Evolutionary conservation across 257 asterid species (phyloP), one percentile per base, ranked within the genome.

Genomic region (Capsicum pubescens): DNA sequence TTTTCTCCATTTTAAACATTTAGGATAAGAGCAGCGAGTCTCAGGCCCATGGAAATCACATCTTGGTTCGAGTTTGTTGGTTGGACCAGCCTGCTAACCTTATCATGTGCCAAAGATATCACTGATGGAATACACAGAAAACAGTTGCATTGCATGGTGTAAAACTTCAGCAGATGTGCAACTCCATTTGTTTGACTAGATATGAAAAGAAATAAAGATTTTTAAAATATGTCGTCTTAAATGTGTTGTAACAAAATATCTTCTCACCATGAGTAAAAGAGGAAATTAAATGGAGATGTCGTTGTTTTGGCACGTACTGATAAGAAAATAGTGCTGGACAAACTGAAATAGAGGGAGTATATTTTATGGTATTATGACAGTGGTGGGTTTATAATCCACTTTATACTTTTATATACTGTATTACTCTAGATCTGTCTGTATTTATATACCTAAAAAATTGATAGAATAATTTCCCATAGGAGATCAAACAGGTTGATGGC

Each of bases 41-140:
- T 64, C 17, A 64, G 44, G 44, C 44, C 44, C 44, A 74, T 6
- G 42, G 11, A 19, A 74, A 50, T 74, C 81, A 76, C 46, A 19
- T 74, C 81, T 26, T 12, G 81, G 80, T 74, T 21, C 44, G 21
- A 74, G 46, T 50, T 74, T 74, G 61, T 48, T 12, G 81, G 9
- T 21, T 74, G 6, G 44, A 39, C n/a, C 46, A 14, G 32, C 0
- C 32, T 26, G 71, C 71, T 11, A 64, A 64, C 44, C 46, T 9
- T 61, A 61, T 19, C 69, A 10, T 21, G 15, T 61, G 36, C 12
- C 3, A n/a, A 19, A 59, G 6, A n/a, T n/a, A 39, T 6, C 10
- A n/a, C 44, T 39, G 44, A 2, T 4, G 3, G 44, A 39, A 39
- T 3, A 5, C 64, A n/a, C 67, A n/a, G 14, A 60, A n/a, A n/a